These are phyloP conservation scores for Alliaria petiolata DNA, from an alignment of 345 rosid species.

Conservation along the genomic window DNA sequence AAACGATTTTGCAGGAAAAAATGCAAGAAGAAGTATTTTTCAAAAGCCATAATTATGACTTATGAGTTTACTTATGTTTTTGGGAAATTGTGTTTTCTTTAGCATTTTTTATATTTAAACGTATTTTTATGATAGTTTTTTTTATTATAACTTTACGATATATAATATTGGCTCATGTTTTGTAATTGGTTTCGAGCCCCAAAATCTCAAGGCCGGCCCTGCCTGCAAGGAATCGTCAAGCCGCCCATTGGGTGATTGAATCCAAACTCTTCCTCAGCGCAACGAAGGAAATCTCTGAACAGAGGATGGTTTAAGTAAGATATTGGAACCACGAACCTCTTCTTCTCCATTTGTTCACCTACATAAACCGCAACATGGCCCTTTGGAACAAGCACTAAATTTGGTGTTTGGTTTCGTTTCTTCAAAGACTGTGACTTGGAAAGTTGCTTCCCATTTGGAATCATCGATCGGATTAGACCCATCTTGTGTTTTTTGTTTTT, in stretches of 20 bases:
- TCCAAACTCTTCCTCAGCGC: constrained; percentile 41
- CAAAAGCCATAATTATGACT: no score
- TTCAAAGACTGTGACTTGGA: constrained; percentile 22
- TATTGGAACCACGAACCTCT: constrained; percentile 32
- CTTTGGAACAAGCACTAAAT: constrained; percentile 23
- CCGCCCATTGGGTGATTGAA: constrained; percentile 39
- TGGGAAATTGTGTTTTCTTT: no score
- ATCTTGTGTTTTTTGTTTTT: neutral
- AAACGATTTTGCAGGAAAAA: no score
- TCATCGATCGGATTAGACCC: constrained; percentile 7
- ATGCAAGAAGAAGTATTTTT: no score
- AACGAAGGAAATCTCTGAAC: constrained; percentile 26
- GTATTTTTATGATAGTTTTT: no score
- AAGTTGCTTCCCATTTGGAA: constrained; percentile 16
- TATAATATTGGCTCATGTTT: no score
- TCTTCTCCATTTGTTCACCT: constrained; percentile 30
- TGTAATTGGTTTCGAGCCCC: no score
- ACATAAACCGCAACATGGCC: constrained; percentile 39
- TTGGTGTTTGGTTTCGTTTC: constrained; percentile 1
- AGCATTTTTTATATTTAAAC: no score
- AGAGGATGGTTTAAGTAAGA: constrained; percentile 37
- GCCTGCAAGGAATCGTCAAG: constrained; percentile 36
- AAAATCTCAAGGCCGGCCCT: no score
- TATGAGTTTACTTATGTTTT: no score
- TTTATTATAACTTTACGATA: no score